Base-by-base conservation (phyloP, 2,329 filamentous ascomycete genomes). In the Verticillium nubilum region DNA sequence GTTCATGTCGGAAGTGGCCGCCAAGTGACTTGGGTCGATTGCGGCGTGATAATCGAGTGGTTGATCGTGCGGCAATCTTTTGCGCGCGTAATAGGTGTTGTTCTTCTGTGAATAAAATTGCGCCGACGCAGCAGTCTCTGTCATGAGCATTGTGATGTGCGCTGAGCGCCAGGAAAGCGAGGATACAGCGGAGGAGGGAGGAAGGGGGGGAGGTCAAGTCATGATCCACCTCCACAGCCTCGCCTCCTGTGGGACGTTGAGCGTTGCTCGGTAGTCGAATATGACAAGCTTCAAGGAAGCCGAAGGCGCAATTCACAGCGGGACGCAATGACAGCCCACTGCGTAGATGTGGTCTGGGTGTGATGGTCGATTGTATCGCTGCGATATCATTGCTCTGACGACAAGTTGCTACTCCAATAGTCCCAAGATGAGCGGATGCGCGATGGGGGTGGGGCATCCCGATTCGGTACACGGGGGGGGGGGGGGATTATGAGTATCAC, bases 111-210 rank as follows among this genome's bases (percentile, higher is more conserved):
- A 71, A 68, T 77, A 76, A 70, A 69, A 70, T 69, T 76, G 68
- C 76, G 76, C 75, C 73, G 75, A 72, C 68, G 76, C 73, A 70
- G 74, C 72, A 62, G 73, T 72, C 73, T 78, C 76, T 70, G 79
- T 81, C 80, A 82, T 81, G 67, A 82, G 80, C 80, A 83, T 83
- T 69, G 76, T 81, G 76, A 75, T 68, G 52, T 55, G 57, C 56
- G 62, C 61, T 47, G 42, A 47, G 42, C 42, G 42, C 42, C 19
- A 19, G n/a, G n/a, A 23, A 12, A 47, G 42, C 42, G 42, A 47
- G n/a, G 42, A n/a, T 31, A 10, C 42, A 23, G 19, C 6, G 42
- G 42, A 47, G 42, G 42, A 47, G 58, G 57, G 57, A 54, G 61
- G 61, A 26, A 60, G 56, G 53, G 54, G 58, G 58, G 52, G 17